phyloP scores from a whole-genome alignment of 2,329 filamentous ascomycete species.

The Aspergillus puulaauensis region DNA sequence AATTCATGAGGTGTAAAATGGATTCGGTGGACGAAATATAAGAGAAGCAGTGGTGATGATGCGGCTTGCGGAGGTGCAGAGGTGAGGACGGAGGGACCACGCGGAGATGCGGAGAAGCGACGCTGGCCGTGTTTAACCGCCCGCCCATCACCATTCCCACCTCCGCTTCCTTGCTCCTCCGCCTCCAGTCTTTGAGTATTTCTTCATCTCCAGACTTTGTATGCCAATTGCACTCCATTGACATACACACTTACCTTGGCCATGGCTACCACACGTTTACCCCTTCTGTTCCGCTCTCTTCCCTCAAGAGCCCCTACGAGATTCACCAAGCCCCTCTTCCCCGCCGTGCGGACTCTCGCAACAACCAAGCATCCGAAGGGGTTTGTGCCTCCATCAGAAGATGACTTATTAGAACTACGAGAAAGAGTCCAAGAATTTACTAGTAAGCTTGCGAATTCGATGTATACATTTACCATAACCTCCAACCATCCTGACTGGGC shows the following conservation, averaged over 20 bases:
- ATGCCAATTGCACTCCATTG: background rate
- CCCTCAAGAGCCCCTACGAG: conserved; percentile 30
- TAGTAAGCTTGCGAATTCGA: conserved; percentile 35
- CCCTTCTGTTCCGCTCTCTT: conserved; percentile 32
- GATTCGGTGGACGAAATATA: background rate
- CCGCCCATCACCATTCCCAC: background rate
- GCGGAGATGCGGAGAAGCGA: conserved; percentile 36
- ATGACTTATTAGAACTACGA: conserved; percentile 77
- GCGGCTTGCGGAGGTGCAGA: conserved; percentile 17
- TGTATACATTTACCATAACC: background rate
- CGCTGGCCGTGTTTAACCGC: conserved; percentile 49
- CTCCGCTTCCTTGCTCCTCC: background rate
- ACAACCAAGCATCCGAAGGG: conserved; percentile 63
- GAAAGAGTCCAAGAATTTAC: conserved; percentile 87
- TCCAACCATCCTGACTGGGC: background rate
- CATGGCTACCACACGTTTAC: conserved; percentile 35
- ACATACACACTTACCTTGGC: background rate
- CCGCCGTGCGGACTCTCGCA: conserved; percentile 52
- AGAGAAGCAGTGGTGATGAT: conserved; percentile 1
- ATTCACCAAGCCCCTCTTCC: conserved; percentile 28
- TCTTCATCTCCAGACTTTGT: background rate
- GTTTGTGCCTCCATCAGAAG: conserved; percentile 65
- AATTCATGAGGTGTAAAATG: background rate
- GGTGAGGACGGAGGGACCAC: background rate
- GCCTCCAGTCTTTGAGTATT: background rate